Conservation (phyloP, 208 protist genomes). For the Polymyxa betae region DNA sequence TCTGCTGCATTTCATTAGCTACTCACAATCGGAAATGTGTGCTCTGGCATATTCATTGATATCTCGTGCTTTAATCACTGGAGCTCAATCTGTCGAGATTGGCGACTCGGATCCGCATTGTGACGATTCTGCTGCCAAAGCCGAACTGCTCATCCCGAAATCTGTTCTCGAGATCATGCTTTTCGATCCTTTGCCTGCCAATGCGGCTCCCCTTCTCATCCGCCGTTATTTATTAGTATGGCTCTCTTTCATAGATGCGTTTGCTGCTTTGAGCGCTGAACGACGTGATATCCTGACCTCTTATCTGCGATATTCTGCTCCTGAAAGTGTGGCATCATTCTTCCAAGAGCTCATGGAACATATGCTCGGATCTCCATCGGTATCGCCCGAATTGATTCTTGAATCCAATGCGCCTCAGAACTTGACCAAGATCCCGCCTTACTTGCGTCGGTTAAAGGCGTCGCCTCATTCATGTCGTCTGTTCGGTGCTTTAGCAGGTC, state of each 20-base stretch:
- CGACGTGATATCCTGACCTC: not conserved
- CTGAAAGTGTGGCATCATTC: not conserved
- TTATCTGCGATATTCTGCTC: not conserved
- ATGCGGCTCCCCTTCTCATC: not conserved
- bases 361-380: not conserved
- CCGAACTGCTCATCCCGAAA: not conserved
- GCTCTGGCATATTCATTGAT: not conserved
- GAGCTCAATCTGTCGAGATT: not conserved
- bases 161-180: not conserved
- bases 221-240: slow-evolving; percentile 48
- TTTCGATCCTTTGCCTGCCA: not conserved
- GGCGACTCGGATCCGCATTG: not conserved
- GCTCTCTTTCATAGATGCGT: not conserved
- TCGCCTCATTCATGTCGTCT: not conserved
- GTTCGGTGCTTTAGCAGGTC: not conserved
- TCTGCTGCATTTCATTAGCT: not conserved
- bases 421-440: not conserved
- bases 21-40: not conserved
- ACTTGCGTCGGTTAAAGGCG: not conserved
- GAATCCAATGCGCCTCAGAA: not conserved
- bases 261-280: not conserved
- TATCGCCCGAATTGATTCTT: not conserved
- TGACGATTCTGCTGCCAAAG: not conserved
- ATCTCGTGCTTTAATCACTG: not conserved
- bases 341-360: slow-evolving; percentile 16